Conservation (phyloP, 1,284 basidiomycete species). For the Phylloporus gajari region DNA sequence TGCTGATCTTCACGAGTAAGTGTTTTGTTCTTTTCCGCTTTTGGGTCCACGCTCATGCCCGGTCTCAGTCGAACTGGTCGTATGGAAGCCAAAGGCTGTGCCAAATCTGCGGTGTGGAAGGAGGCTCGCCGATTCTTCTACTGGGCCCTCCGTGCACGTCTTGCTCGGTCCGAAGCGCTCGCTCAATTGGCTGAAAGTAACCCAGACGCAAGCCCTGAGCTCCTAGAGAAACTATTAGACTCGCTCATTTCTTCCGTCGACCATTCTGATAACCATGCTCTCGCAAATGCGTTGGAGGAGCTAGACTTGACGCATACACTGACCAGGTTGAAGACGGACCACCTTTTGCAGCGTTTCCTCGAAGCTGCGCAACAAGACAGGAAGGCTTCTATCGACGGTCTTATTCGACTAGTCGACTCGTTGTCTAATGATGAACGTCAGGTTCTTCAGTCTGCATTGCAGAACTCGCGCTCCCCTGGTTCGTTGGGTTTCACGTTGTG, state of each 20-base stretch:
- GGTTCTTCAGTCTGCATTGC: constrained; percentile 68
- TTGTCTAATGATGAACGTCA: constrained; percentile 79
- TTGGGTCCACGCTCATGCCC: constrained; percentile 22
- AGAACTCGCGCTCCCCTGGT: constrained; percentile 68
- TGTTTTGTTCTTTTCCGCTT: constrained; percentile 27
- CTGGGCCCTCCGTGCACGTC: constrained; percentile 88
- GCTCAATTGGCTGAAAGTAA: constrained; percentile 67
- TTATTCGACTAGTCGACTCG: constrained; percentile 73
- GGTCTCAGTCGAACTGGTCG: constrained; percentile 85
- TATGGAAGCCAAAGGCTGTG: constrained; percentile 98
- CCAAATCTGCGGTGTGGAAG: constrained; percentile 85
- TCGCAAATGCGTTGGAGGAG: constrained; percentile 72
- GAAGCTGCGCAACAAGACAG: constrained; percentile 73
- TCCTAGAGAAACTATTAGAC: constrained; percentile 67
- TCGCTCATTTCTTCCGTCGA: constrained; percentile 66
- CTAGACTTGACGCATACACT: constrained; percentile 72
- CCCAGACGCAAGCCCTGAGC: constrained; percentile 69
- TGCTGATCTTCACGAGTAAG: constrained; percentile 95
- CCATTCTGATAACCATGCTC: constrained; percentile 61
- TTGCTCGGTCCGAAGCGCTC: constrained; percentile 74
- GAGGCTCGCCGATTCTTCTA: constrained; percentile 94
- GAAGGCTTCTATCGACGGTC: constrained; percentile 74
- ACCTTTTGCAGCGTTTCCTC: constrained; percentile 69
- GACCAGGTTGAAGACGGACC: constrained; percentile 70
- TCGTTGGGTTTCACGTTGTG: constrained; percentile 33